Percentiles rank a stretch among this genome's conserved stretches.
phyloP scores from a whole-genome alignment of 495 filamentous ascomycete species.

The Emericellopsis terricola region DNA sequence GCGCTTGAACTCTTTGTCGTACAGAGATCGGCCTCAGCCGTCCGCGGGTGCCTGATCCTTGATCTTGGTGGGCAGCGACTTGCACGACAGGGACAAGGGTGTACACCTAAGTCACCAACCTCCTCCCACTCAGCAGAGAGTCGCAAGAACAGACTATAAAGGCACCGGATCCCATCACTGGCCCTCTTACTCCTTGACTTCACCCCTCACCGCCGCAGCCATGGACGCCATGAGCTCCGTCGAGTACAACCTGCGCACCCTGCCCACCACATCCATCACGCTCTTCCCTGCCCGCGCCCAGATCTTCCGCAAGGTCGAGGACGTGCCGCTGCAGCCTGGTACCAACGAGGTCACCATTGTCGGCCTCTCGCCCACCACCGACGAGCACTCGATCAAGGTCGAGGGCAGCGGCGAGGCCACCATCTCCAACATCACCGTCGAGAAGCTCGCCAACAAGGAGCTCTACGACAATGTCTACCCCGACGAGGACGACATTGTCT shows the following conservation, averaged over 20 bases:
- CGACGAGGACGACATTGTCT: conserved; percentile 23
- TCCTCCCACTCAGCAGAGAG: no score
- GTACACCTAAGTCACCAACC: no score
- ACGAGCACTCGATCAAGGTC: conserved; percentile 52
- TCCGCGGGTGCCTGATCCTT: no score
- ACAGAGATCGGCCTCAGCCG: no score
- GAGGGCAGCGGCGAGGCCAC: conserved; percentile 43
- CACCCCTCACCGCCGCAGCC: no score
- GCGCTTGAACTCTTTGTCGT: no score
- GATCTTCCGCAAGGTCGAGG: conserved; percentile 42
- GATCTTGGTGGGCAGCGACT: no score
- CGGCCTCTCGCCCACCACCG: conserved; percentile 44
- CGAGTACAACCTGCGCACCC: conserved; percentile 30
- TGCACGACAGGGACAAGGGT: no score
- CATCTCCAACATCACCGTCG: conserved; percentile 48
- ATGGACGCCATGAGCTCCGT: conserved; percentile 18
- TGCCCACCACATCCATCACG: conserved; percentile 40
- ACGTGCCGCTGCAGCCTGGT: conserved; percentile 34
- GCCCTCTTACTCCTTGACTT: no score
- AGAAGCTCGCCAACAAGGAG: conserved; percentile 40
- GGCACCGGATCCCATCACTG: no score
- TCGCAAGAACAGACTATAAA: no score
- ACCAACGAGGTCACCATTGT: conserved; percentile 45
- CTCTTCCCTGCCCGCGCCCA: conserved; percentile 44
- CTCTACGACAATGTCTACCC: conserved; percentile 38